phyloP scores from a whole-genome alignment of 306 rosid species.

The Ormosia emarginata region DNA sequence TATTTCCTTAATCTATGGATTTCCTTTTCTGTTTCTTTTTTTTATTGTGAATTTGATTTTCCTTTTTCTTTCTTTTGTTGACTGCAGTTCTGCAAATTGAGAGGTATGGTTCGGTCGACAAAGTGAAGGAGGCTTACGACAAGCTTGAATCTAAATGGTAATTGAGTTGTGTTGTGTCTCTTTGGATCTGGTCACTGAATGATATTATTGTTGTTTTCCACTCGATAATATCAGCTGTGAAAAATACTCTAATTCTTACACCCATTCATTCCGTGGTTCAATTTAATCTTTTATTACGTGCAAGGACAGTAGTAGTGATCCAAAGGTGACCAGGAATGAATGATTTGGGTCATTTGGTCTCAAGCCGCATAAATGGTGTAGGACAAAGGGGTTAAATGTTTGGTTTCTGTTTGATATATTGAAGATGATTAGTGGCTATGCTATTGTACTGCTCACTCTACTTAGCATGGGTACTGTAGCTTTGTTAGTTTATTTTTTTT shows the following conservation, averaged over 20 bases:
- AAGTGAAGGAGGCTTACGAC: constrained; percentile 59
- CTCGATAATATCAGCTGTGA: not conserved
- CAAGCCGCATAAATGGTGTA: not conserved
- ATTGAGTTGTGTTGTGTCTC: not conserved
- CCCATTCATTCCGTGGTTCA: not conserved
- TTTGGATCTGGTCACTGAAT: not conserved
- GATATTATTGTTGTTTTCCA: not conserved
- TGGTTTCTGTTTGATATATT: not conserved
- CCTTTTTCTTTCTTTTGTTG: not conserved
- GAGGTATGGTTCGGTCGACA: constrained; percentile 53
- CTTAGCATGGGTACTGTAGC: not conserved
- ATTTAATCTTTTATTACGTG: not conserved
- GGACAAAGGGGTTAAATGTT: not conserved
- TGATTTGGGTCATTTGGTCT: not conserved
- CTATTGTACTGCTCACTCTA: not conserved
- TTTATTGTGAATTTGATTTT: not conserved
- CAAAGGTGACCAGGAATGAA: not conserved
- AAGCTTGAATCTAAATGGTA: constrained; percentile 63
- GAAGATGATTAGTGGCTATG: not conserved
- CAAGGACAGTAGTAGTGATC: not conserved
- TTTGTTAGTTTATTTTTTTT: not conserved
- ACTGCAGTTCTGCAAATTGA: constrained; percentile 54
- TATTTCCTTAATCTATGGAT: not conserved
- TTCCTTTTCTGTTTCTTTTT: not conserved
- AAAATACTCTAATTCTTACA: not conserved